These are phyloP conservation scores for Pisolithus tinctorius DNA, from an alignment of 768 basidiomycete species.

Conservation along the genomic window DNA sequence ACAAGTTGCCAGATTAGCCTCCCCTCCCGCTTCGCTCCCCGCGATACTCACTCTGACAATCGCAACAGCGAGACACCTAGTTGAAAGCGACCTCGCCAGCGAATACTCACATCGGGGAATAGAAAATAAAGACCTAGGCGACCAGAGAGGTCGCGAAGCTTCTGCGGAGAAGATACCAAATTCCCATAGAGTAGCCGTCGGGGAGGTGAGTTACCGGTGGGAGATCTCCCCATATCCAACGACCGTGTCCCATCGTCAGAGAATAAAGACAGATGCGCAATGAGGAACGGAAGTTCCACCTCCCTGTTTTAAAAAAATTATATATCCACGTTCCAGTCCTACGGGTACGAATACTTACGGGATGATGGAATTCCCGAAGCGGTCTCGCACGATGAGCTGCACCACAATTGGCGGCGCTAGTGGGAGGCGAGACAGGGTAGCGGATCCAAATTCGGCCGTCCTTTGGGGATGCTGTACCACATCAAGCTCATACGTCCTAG, in stretches of 20 bases:
- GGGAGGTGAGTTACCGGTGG: constrained; percentile 35
- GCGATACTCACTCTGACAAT: constrained; percentile 59
- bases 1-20: constrained; percentile 12
- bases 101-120: constrained; percentile 87
- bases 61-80: constrained; percentile 68
- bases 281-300: constrained; percentile 79
- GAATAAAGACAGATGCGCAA: constrained; percentile 75
- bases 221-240: constrained; percentile 59
- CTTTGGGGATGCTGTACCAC: constrained; percentile 80
- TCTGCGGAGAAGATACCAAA: constrained; percentile 75
- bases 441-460: constrained; percentile 75
- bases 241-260: constrained; percentile 58
- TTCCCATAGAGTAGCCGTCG: constrained; percentile 76
- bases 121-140: constrained; percentile 80
- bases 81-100: constrained; percentile 69
- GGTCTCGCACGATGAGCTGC: constrained; percentile 69
- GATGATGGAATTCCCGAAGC: constrained; percentile 60
- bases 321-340: constrained; percentile 11
- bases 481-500: constrained; percentile 70
- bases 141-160: constrained; percentile 74
- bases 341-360: constrained; percentile 54
- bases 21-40: constrained; percentile 8
- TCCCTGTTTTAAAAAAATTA: constrained; percentile 45
- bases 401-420: constrained; percentile 81
- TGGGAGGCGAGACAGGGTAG: constrained; percentile 71